These are phyloP conservation scores for Arxiozyma slooffiae DNA, from an alignment of 1,139 yeast species.

Conservation along the genomic window DNA sequence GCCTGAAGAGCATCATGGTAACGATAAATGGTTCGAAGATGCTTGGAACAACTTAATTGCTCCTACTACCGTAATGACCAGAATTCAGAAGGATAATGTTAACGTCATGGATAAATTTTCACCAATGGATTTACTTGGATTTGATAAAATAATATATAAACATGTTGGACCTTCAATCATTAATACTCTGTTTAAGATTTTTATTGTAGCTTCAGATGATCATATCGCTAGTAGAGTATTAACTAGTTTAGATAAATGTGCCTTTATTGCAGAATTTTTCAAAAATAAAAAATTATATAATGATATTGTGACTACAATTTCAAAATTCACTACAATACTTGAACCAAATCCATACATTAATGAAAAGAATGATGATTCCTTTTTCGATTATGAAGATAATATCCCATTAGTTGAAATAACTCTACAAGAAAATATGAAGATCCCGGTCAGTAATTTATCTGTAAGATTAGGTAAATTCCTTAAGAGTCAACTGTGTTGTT, in stretches of 20 bases:
- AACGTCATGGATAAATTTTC: slow-evolving; percentile 23
- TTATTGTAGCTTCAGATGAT: slow-evolving; percentile 83
- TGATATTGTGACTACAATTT: slow-evolving; percentile 50
- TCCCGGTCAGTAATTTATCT: slow-evolving; percentile 71
- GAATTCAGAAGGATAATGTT: slow-evolving; percentile 20
- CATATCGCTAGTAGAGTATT: slow-evolving; percentile 79
- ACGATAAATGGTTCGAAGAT: slow-evolving; percentile 84
- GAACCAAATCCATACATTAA: slow-evolving; percentile 11
- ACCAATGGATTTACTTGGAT: slow-evolving; percentile 33
- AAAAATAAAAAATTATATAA: slow-evolving; percentile 51
- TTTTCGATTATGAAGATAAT: slow-evolving; percentile 20
- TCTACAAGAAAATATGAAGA: slow-evolving; percentile 41
- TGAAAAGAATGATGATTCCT: slow-evolving; percentile 5
- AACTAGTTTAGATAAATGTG: slow-evolving; percentile 77
- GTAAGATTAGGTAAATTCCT: slow-evolving; percentile 83
- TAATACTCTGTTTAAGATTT: slow-evolving; percentile 63
- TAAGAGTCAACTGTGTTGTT: slow-evolving; percentile 83
- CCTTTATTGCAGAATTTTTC: slow-evolving; percentile 62
- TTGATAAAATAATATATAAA: slow-evolving; percentile 63
- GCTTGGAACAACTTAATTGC: slow-evolving; percentile 82
- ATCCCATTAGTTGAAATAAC: slow-evolving; percentile 35
- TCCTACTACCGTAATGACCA: slow-evolving; percentile 33
- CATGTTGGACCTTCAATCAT: slow-evolving; percentile 52
- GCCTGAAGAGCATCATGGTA: slow-evolving; percentile 92
- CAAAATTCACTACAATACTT: slow-evolving; percentile 53